Conservation (phyloP, 768 basidiomycete species). For the Termitomyces sp. region DNA sequence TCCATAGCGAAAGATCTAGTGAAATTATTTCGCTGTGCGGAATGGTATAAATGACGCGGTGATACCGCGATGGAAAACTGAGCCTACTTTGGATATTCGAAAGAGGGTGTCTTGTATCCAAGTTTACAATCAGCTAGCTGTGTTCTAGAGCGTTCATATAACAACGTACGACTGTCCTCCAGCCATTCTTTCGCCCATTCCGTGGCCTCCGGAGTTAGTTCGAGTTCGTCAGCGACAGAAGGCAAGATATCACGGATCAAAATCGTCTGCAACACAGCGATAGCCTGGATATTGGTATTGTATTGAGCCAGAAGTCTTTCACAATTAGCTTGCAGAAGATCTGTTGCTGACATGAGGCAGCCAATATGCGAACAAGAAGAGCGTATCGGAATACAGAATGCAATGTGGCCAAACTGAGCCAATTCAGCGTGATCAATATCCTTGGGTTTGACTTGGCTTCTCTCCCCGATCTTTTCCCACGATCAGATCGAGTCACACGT, state of each 20-base stretch:
- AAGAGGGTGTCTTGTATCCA: slow-evolving; percentile 43
- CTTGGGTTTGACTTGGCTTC: too few species aligned
- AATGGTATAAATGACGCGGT: slow-evolving; percentile 5
- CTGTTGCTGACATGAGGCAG: slow-evolving; percentile 20
- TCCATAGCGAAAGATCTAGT: slow-evolving; percentile 57
- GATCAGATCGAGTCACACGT: neutral
- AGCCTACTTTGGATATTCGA: slow-evolving; percentile 56
- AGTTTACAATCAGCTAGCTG: slow-evolving; percentile 5
- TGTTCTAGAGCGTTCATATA: slow-evolving; percentile 3
- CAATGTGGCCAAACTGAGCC: neutral
- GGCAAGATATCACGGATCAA: slow-evolving; percentile 55
- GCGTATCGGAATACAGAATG: neutral
- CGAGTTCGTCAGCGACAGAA: slow-evolving; percentile 52
- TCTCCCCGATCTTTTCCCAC: neutral
- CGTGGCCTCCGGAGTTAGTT: slow-evolving; percentile 37
- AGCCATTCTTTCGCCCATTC: slow-evolving; percentile 60
- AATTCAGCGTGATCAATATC: too few species aligned
- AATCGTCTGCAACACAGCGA: slow-evolving; percentile 42
- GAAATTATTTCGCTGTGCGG: slow-evolving; percentile 58
- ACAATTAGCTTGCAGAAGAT: slow-evolving; percentile 39
- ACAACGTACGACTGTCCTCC: slow-evolving; percentile 53
- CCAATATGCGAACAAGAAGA: neutral
- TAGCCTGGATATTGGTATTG: slow-evolving; percentile 37
- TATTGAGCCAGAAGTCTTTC: slow-evolving; percentile 46
- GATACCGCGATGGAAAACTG: slow-evolving; percentile 8